phyloP scores from a whole-genome alignment of 2,329 filamentous ascomycete species.

The Neofusicoccum cordaticola region DNA sequence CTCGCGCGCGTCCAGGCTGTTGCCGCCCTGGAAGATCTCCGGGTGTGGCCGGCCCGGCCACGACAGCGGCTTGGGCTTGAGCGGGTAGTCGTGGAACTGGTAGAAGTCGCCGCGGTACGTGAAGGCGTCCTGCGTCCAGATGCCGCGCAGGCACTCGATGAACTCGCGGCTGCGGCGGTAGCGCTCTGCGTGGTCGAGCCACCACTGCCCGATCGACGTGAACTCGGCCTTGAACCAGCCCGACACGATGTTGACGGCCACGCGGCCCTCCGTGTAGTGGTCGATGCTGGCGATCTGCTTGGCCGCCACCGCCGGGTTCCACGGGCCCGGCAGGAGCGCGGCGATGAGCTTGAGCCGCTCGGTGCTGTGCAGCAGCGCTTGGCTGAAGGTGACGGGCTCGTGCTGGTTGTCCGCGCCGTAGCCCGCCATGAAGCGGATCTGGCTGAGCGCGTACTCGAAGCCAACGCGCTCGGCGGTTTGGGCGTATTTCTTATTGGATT shows the following conservation, averaged over 20 bases:
- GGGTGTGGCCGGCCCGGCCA: slow-evolving; percentile 43
- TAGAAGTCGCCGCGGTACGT: slow-evolving; percentile 53
- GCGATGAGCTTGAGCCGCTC: slow-evolving; percentile 52
- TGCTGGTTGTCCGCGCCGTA: slow-evolving; percentile 50
- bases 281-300: slow-evolving; percentile 56
- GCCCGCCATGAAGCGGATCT: slow-evolving; percentile 54
- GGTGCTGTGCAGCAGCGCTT: slow-evolving; percentile 49
- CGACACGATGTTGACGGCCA: slow-evolving; percentile 53
- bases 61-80: slow-evolving; percentile 50
- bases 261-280: slow-evolving; percentile 51
- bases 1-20: slow-evolving; percentile 50
- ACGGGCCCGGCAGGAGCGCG: slow-evolving; percentile 50
- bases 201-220: slow-evolving; percentile 53
- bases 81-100: slow-evolving; percentile 51
- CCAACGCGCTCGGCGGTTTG: slow-evolving; percentile 48
- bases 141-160: slow-evolving; percentile 51
- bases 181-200: slow-evolving; percentile 54
- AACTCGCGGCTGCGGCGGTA: slow-evolving; percentile 52
- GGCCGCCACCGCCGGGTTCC: slow-evolving; percentile 52
- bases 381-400: slow-evolving; percentile 53
- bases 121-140: slow-evolving; percentile 51
- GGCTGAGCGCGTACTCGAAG: slow-evolving; percentile 52
- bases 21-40: slow-evolving; percentile 55
- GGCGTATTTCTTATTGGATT: slow-evolving; percentile 50
- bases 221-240: slow-evolving; percentile 57